These are phyloP conservation scores for Pyrenophora seminiperda DNA, from an alignment of 2,329 filamentous ascomycete genomes.

Conservation along the genomic window DNA sequence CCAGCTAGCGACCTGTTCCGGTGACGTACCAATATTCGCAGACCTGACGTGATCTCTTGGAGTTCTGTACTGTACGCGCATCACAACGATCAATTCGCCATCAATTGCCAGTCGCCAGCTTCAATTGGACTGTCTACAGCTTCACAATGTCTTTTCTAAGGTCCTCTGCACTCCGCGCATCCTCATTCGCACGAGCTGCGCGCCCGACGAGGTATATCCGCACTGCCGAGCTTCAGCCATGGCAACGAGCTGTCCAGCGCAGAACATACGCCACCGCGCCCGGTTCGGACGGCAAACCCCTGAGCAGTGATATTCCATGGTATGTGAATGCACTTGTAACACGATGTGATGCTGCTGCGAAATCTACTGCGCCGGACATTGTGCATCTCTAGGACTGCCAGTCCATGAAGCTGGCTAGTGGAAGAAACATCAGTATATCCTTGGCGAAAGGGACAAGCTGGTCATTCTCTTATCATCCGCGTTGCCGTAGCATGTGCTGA, in stretches of 20 bases:
- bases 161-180: slow-evolving; percentile 45
- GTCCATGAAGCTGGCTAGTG: no score
- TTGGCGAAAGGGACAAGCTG: no score
- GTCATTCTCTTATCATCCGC: background rate
- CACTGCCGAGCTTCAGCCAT: slow-evolving; percentile 46
- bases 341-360: no score
- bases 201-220: slow-evolving; percentile 44
- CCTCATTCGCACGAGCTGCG: slow-evolving; percentile 43
- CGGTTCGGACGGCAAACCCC: slow-evolving; percentile 34
- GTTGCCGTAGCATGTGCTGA: slow-evolving; percentile 10
- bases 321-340: slow-evolving; percentile 24
- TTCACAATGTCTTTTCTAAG: slow-evolving; percentile 50
- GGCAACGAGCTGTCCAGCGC: slow-evolving; percentile 45
- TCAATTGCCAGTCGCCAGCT: slow-evolving; percentile 43
- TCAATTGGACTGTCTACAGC: slow-evolving; percentile 44
- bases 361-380: no score
- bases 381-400: background rate
- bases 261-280: slow-evolving; percentile 48
- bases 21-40: slow-evolving; percentile 27
- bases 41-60: slow-evolving; percentile 25
- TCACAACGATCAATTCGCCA: slow-evolving; percentile 16
- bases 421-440: no score
- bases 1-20: background rate
- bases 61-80: slow-evolving; percentile 13
- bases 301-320: slow-evolving; percentile 52